Evolutionary conservation across 345 rosid species (phyloP).

Genomic region (Syzygium aromaticum): DNA sequence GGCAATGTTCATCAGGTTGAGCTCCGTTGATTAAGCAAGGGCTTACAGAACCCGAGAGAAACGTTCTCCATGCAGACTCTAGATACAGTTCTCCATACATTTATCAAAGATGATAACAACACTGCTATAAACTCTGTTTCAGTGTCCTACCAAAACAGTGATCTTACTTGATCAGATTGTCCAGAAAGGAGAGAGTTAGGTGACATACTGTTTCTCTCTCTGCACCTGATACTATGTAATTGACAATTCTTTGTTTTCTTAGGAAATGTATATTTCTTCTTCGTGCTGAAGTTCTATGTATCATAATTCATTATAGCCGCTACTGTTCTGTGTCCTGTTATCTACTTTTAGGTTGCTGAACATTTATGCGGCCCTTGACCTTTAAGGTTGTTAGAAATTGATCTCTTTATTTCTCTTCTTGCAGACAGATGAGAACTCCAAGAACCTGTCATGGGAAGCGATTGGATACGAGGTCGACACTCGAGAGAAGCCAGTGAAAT

Average conservation of each 20-base stretch:
- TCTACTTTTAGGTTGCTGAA: background rate
- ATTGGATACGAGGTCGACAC: slow-evolving; percentile 46
- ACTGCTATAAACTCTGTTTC: background rate
- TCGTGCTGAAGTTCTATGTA: background rate
- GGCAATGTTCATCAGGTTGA: background rate
- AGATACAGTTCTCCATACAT: background rate
- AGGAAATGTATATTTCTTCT: background rate
- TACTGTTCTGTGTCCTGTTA: background rate
- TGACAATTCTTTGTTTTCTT: background rate
- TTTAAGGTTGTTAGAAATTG: background rate
- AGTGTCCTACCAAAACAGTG: background rate
- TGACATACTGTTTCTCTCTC: background rate
- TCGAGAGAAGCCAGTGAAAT: slow-evolving; percentile 4
- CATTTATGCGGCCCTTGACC: background rate
- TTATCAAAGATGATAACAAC: background rate
- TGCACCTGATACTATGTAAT: background rate
- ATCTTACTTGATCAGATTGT: background rate
- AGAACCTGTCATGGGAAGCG: slow-evolving; percentile 60
- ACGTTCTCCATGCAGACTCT: background rate
- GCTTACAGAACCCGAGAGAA: background rate
- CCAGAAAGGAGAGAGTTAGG: background rate
- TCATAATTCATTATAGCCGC: background rate
- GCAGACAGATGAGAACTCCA: slow-evolving; percentile 5
- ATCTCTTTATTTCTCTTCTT: background rate
- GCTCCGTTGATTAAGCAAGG: background rate